phyloP scores from a whole-genome alignment of 257 asterid species.

The Solanum appendiculatum region DNA sequence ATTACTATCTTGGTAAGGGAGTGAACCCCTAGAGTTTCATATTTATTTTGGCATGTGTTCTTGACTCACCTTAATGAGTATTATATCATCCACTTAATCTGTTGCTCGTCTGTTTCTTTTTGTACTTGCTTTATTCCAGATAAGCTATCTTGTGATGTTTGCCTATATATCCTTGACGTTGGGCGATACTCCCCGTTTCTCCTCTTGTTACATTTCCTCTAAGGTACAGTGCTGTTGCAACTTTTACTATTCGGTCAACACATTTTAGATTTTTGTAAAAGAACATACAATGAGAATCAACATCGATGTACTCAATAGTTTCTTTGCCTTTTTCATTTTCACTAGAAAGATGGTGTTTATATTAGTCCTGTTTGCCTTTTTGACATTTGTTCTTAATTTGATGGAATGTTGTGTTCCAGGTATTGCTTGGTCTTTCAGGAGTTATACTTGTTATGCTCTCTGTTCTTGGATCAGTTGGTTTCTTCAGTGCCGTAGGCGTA shows the following conservation, averaged over 20 bases:
- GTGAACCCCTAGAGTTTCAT: not conserved
- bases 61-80: not conserved
- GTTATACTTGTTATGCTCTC: constrained; percentile 94
- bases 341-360: not conserved
- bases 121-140: constrained; percentile 38
- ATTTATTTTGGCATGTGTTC: not conserved
- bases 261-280: not conserved
- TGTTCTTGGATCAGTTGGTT: constrained; percentile 96
- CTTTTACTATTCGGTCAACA: not conserved
- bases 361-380: not conserved
- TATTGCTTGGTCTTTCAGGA: constrained; percentile 91
- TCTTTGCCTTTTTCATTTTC: not conserved
- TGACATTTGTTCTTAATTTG: constrained; percentile 1
- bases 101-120: not conserved
- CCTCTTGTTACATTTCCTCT: constrained; percentile 77
- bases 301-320: not conserved
- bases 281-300: not conserved
- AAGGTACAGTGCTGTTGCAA: constrained; percentile 43
- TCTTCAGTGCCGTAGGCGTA: constrained; percentile 91
- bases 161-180: constrained; percentile 97
- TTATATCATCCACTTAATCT: not conserved
- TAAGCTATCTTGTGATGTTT: constrained; percentile 99
- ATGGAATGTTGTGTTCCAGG: constrained; percentile 34
- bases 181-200: constrained; percentile 78
- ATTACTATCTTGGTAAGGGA: constrained; percentile 76